phyloP scores from a whole-genome alignment of 2,329 filamentous ascomycete species.

The Verticillium longisporum region DNA sequence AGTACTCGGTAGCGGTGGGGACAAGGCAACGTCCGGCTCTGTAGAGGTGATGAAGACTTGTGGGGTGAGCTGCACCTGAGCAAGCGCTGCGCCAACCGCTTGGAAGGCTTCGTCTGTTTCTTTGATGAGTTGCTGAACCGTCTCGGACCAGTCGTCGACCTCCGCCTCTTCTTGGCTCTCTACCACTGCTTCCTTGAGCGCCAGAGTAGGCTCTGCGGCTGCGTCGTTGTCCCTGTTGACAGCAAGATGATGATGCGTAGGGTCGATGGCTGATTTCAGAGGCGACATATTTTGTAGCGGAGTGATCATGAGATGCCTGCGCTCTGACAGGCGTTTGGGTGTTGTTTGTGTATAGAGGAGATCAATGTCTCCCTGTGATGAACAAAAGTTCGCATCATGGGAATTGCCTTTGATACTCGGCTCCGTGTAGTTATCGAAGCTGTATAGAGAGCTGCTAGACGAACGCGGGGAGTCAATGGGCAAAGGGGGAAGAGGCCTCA shows the following conservation, averaged over 20 bases:
- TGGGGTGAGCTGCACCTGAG: constrained; percentile 15
- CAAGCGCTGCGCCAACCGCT: constrained; percentile 33
- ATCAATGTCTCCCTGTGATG: constrained; percentile 7
- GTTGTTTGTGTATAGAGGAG: constrained; percentile 2
- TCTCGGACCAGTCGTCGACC: constrained; percentile 22
- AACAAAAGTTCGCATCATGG: constrained; percentile 27
- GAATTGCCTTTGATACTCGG: constrained; percentile 16
- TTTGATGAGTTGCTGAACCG: constrained; percentile 37
- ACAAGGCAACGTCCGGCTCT: background rate
- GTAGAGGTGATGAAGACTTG: background rate
- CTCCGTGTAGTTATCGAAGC: constrained; percentile 21
- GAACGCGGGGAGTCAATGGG: constrained; percentile 30
- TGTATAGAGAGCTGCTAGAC: constrained; percentile 39
- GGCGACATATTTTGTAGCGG: constrained; percentile 2
- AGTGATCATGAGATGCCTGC: constrained; percentile 7
- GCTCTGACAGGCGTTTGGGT: constrained; percentile 12
- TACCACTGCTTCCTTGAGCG: background rate
- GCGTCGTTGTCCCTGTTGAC: background rate
- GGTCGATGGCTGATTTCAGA: background rate
- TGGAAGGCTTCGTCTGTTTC: constrained; percentile 45
- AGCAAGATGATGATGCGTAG: background rate
- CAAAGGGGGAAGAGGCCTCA: constrained; percentile 28
- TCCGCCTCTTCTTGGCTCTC: constrained; percentile 2
- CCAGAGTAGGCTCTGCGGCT: background rate
- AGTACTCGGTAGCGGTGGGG: constrained; percentile 1